Percentiles rank a stretch among this genome's conserved stretches.
Evolutionary conservation across 2,329 filamentous ascomycete species (phyloP).

Genomic region (Metarhizium anisopliae): DNA sequence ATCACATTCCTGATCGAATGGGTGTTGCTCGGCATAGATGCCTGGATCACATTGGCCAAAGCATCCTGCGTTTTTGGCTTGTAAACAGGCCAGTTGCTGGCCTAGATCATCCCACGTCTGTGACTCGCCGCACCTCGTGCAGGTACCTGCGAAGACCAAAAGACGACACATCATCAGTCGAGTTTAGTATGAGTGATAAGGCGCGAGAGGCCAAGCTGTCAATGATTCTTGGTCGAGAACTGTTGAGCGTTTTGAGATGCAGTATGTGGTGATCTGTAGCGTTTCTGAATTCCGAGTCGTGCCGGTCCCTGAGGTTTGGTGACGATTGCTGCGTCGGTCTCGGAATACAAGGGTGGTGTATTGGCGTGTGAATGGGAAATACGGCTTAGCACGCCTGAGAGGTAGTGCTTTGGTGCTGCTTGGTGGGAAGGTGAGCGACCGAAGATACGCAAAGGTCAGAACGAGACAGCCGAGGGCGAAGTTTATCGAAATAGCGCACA

Average conservation of each 20-base stretch:
- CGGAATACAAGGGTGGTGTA: neutral
- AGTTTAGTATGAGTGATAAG: neutral
- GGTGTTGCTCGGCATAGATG: conserved; percentile 32
- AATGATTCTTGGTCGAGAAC: neutral
- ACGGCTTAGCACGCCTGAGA: neutral
- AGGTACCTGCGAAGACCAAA: conserved; percentile 33
- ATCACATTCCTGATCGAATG: conserved; percentile 39
- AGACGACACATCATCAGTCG: conserved; percentile 34
- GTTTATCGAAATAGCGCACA: neutral
- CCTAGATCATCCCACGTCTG: conserved; percentile 35
- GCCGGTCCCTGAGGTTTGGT: neutral
- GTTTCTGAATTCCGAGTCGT: neutral
- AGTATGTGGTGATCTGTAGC: neutral
- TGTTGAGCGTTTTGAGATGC: neutral
- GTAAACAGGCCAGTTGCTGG: conserved; percentile 37
- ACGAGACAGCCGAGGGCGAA: neutral
- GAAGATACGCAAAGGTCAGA: neutral
- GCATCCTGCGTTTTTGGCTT: conserved; percentile 37
- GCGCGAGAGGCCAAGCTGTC: neutral
- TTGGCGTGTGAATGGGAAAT: neutral
- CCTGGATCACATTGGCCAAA: conserved; percentile 36
- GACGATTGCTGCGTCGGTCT: neutral
- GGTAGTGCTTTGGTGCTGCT: neutral
- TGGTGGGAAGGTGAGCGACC: neutral
- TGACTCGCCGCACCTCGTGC: conserved; percentile 30